phyloP scores from a whole-genome alignment of 306 rosid genomes.

The Gastrolobium villosum region DNA sequence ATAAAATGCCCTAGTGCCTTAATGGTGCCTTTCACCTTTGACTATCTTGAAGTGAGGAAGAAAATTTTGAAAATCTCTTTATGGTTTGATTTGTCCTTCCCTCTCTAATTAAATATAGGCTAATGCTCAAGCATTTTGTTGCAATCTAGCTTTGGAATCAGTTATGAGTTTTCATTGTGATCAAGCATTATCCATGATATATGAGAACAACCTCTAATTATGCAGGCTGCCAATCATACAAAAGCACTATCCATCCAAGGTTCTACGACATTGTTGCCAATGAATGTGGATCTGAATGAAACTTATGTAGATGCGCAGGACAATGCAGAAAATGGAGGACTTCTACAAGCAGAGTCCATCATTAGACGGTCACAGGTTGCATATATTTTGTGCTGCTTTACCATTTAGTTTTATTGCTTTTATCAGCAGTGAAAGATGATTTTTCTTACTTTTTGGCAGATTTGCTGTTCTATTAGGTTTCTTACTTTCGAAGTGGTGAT shows the following conservation, averaged over 20 bases:
- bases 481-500: conserved; percentile 26
- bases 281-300: conserved; percentile 56
- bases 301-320: conserved; percentile 40
- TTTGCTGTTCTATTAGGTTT: conserved; percentile 6
- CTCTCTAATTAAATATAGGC: too few species aligned
- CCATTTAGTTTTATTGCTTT: not conserved
- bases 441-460: not conserved
- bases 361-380: conserved; percentile 68
- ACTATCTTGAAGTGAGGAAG: too few species aligned
- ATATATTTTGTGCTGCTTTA: not conserved
- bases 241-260: conserved; percentile 56
- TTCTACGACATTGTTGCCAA: conserved; percentile 59
- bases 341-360: conserved; percentile 65
- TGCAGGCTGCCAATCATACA: conserved; percentile 56
- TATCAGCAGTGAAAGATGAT: conserved; percentile 25
- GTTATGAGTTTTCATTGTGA: not conserved
- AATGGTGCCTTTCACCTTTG: too few species aligned
- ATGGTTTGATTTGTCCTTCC: too few species aligned
- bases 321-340: conserved; percentile 59
- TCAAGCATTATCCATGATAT: conserved; percentile 29
- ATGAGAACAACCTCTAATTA: conserved; percentile 18
- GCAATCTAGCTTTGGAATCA: too few species aligned
- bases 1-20: too few species aligned
- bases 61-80: too few species aligned
- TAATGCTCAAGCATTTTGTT: too few species aligned